Conservation (phyloP, 495 filamentous ascomycete genomes). For the Xylaria castorea region DNA sequence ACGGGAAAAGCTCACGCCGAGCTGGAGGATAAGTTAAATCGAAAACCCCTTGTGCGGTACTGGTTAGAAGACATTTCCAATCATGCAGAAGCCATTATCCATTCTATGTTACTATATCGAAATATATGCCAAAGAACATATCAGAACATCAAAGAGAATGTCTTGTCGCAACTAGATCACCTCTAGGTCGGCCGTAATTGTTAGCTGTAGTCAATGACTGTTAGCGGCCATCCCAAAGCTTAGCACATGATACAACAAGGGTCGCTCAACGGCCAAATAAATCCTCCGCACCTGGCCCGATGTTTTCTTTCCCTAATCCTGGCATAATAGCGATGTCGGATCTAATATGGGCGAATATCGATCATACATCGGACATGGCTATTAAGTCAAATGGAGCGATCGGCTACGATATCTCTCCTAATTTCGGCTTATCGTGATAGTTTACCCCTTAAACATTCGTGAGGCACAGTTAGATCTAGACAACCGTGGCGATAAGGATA, state of each 20-base stretch:
- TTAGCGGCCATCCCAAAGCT: background rate
- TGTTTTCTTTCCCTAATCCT: too few species aligned
- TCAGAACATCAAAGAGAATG: background rate
- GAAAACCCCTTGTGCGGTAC: background rate
- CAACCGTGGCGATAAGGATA: background rate
- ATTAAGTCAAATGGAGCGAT: too few species aligned
- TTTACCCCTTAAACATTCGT: too few species aligned
- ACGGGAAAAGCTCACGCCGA: background rate
- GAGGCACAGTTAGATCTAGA: too few species aligned
- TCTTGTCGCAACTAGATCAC: background rate
- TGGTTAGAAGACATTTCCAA: background rate
- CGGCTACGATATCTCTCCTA: too few species aligned
- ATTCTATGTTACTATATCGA: background rate
- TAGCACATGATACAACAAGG: background rate
- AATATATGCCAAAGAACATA: background rate
- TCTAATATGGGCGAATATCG: too few species aligned
- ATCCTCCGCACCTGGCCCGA: background rate
- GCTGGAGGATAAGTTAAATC: background rate
- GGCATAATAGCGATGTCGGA: too few species aligned
- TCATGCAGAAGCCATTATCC: background rate
- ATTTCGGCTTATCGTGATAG: too few species aligned
- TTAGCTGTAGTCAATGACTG: background rate
- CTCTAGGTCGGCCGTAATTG: background rate
- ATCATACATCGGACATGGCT: too few species aligned
- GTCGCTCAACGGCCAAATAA: background rate